Base-by-base conservation (phyloP, 192 early-diverging fungal genomes). In the Phycomyces blakesleeanus region DNA sequence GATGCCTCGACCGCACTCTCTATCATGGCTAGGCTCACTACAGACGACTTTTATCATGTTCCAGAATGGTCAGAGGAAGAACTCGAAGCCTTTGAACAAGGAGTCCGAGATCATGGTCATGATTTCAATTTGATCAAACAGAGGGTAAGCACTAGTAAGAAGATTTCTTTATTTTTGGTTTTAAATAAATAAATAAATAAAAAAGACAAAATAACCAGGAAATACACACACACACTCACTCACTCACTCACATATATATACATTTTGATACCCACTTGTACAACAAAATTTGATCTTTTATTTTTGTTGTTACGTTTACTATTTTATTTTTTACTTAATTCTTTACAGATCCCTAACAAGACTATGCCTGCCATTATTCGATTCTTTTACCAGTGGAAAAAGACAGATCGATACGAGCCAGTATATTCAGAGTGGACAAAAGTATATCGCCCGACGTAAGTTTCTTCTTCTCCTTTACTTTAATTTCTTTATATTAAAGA, bases 361-460 rank as follows among this genome's bases (percentile, higher is more conserved):
- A 38, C 57, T 56, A 73, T 84, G 83, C 61, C 67, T 67, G 68
- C 89, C 56, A 66, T 81, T 77, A 81, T 89, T 18, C 78, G 86
- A 40, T 82, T 85, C 73, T 79, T 80, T 77, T 83, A 81, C 9
- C 67, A 76, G 25, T 87, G 78, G 64, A 89, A 85, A 15, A 78
- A 80, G 41, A 76, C 81, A 0, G 81, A 85, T 24, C 68, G 73
- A 18, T 82, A 85, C 57, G 69, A 85, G 50, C 77, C 81, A 21
- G 86, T 87, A 0, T 85, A 80, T 37, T 85, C 81, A 25, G 76
- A 83, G 26, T 82, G 81, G 68, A 83, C 84, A 26, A 85, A 77
- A 38, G 70, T 81, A 20, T 75, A 81, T 63, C 75, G 78, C 24
- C 83, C 83, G 55, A 78, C 76, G 80, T 81, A 81, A 68, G 74